These are phyloP conservation scores for Pharus latifolius DNA, from an alignment of 176 grass and related monocot species.

Conservation along the genomic window DNA sequence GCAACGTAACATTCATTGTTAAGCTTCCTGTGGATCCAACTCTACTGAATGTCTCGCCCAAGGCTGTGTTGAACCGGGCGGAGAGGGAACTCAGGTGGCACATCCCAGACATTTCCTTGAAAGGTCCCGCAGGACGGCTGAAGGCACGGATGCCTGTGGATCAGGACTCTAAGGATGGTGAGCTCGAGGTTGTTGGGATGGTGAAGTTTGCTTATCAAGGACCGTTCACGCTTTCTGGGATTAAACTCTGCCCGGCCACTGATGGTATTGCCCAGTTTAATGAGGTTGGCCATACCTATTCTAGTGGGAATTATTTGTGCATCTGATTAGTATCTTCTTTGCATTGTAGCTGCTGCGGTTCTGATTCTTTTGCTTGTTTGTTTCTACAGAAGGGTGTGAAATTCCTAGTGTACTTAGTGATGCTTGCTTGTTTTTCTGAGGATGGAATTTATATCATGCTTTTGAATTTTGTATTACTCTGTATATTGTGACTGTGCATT, in stretches of 20 bases:
- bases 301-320: constrained; percentile 75
- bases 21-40: constrained; percentile 89
- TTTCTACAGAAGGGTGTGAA: constrained; percentile 24
- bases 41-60: constrained; percentile 79
- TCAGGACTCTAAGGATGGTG: constrained; percentile 77
- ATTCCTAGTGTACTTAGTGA: constrained; percentile 35
- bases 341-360: constrained; percentile 7
- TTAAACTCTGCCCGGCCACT: constrained; percentile 59
- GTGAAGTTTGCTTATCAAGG: constrained; percentile 81
- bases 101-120: constrained; percentile 67
- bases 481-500: constrained; percentile 1
- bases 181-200: constrained; percentile 76
- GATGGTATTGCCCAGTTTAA: constrained; percentile 66
- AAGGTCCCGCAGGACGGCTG: constrained; percentile 53
- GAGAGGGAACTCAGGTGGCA: constrained; percentile 91
- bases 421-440: constrained; percentile 15
- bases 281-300: constrained; percentile 75
- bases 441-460: constrained; percentile 20
- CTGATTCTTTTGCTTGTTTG: constrained; percentile 11
- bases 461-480: constrained; percentile 7
- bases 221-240: constrained; percentile 71
- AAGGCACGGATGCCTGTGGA: constrained; percentile 91
- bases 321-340: constrained; percentile 52
- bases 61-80: constrained; percentile 69
- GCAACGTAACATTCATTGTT: constrained; percentile 73